Evolutionary conservation across 129 eudicot species (phyloP).

Genomic region (Glebionis coronaria): DNA sequence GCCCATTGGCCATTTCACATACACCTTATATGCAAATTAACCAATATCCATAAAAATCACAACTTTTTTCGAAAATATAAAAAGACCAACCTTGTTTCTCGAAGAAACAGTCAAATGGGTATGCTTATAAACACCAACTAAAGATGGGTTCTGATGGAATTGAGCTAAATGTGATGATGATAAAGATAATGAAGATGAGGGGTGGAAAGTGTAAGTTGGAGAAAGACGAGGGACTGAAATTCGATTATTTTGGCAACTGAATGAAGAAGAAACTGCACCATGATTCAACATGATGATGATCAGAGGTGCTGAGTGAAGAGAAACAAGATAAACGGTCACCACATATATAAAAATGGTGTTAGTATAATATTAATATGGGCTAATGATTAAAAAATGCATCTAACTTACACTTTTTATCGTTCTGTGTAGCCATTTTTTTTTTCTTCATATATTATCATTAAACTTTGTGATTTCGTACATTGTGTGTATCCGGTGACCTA

Average conservation of each 20-base stretch:
- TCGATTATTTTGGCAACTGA: slow-evolving; percentile 27
- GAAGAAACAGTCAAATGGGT: slow-evolving; percentile 34
- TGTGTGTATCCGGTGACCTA: too few relatives aligned
- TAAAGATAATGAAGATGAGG: slow-evolving; percentile 25
- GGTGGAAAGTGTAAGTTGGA: slow-evolving; percentile 19
- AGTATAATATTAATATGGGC: too few relatives aligned
- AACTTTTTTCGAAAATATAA: neutral
- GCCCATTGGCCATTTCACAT: slow-evolving; percentile 15
- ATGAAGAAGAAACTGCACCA: slow-evolving; percentile 31
- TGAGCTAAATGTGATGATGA: slow-evolving; percentile 18
- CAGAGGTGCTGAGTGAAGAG: slow-evolving; percentile 20
- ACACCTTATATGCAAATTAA: neutral
- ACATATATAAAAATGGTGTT: too few relatives aligned
- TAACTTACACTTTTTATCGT: too few relatives aligned
- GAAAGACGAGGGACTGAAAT: slow-evolving; percentile 29
- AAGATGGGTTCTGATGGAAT: slow-evolving; percentile 27
- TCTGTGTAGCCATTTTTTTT: too few relatives aligned
- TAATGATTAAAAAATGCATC: too few relatives aligned
- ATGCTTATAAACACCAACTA: slow-evolving; percentile 21
- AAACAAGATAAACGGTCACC: slow-evolving; percentile 47
- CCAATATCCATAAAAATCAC: neutral
- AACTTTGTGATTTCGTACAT: too few relatives aligned
- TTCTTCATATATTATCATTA: too few relatives aligned
- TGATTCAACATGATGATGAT: slow-evolving; percentile 40
- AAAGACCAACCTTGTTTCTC: slow-evolving; percentile 50